phyloP scores from a whole-genome alignment of 2,329 filamentous ascomycete genomes.

The Amesomyces nigricolor region DNA sequence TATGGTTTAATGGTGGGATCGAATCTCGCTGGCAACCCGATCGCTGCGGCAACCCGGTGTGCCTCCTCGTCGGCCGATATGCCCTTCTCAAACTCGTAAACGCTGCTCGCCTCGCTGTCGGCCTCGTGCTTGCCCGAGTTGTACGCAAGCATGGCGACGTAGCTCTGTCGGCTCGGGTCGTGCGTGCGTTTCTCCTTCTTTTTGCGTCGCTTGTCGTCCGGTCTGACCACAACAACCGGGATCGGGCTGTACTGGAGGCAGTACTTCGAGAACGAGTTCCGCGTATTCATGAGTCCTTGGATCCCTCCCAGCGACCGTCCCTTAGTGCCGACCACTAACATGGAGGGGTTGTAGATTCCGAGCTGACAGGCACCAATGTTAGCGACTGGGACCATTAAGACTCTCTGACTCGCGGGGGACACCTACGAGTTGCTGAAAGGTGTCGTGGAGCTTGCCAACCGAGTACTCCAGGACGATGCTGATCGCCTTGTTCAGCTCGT shows the following conservation, averaged over 20 bases:
- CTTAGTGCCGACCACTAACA: constrained; percentile 83
- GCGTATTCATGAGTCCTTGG: constrained; percentile 71
- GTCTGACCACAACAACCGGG: constrained; percentile 85
- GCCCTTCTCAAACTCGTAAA: constrained; percentile 50
- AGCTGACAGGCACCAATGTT: constrained; percentile 51
- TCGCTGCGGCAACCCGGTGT: constrained; percentile 56
- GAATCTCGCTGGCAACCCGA: constrained; percentile 57
- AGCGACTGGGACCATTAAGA: neutral
- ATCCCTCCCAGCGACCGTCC: constrained; percentile 80
- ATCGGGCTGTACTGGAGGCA: constrained; percentile 91
- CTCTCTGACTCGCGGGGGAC: neutral
- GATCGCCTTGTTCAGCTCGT: constrained; percentile 72
- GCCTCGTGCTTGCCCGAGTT: constrained; percentile 52
- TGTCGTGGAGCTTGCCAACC: constrained; percentile 82
- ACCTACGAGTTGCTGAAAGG: constrained; percentile 82
- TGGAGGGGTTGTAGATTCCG: constrained; percentile 83
- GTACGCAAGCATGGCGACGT: constrained; percentile 69
- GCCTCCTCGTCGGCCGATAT: constrained; percentile 58
- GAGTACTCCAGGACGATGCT: constrained; percentile 82
- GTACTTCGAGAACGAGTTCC: constrained; percentile 87
- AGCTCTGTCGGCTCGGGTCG: constrained; percentile 69
- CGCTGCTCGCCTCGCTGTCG: constrained; percentile 47
- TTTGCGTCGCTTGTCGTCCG: constrained; percentile 79
- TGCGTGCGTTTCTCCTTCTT: constrained; percentile 81
- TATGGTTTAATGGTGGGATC: constrained; percentile 59